Conservation (phyloP, 2,329 filamentous ascomycete species). For the Ophiostoma ulmi region DNA sequence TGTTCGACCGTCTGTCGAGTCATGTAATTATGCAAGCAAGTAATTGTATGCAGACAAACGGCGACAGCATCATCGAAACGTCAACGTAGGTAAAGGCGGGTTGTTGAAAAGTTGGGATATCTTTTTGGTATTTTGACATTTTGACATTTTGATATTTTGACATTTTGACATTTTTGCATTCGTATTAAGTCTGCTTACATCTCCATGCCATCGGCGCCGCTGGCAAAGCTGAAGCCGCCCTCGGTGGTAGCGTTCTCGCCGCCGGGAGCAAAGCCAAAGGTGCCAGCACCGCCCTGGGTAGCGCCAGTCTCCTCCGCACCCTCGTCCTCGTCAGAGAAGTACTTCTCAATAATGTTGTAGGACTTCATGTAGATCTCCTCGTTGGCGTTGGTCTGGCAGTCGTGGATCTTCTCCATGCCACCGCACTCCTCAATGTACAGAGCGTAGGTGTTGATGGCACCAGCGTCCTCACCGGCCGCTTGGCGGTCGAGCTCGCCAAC, state of each 20-base stretch:
- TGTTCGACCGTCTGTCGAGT: not conserved
- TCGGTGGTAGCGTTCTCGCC: slow-evolving; percentile 57
- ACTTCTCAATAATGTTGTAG: slow-evolving; percentile 99
- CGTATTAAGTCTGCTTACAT: slow-evolving; percentile 45
- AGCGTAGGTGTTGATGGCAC: slow-evolving; percentile 91
- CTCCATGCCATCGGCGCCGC: slow-evolving; percentile 60
- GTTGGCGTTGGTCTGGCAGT: slow-evolving; percentile 99
- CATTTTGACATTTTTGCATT: not conserved
- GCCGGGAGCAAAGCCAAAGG: slow-evolving; percentile 70
- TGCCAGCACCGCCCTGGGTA: slow-evolving; percentile 61
- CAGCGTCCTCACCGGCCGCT: slow-evolving; percentile 65
- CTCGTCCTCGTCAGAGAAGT: slow-evolving; percentile 98
- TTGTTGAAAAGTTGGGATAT: not conserved
- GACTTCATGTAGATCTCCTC: slow-evolving; percentile 99
- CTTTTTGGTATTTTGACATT: not conserved
- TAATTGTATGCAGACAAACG: not conserved
- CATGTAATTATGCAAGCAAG: not conserved
- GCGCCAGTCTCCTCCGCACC: slow-evolving; percentile 81
- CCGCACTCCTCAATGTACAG: slow-evolving; percentile 98
- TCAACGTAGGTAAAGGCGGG: not conserved
- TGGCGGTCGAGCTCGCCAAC: slow-evolving; percentile 99
- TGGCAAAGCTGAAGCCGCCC: slow-evolving; percentile 91
- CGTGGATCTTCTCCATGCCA: slow-evolving; percentile 99
- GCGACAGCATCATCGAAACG: not conserved
- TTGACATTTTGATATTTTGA: no score